Conservation (phyloP, 805 yeast species). For the Candida krabiensis region DNA sequence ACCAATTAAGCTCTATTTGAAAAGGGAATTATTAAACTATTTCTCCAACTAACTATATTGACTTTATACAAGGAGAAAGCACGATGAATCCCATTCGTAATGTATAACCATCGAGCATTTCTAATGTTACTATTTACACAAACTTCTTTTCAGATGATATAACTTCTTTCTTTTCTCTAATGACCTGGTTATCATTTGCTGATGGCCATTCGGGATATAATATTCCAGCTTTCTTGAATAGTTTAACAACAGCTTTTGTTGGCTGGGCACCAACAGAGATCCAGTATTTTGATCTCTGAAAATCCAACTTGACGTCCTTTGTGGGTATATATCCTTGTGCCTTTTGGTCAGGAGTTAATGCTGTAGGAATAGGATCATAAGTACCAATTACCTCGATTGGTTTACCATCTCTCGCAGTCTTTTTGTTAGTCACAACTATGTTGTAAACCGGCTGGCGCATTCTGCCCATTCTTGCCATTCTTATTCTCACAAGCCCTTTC, state of each 20-base stretch:
- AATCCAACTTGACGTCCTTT: slow-evolving; percentile 82
- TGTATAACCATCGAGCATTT: too few relatives aligned
- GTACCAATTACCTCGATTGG: slow-evolving; percentile 97
- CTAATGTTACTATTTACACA: slow-evolving; percentile 13
- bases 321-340: slow-evolving; percentile 56
- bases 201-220: slow-evolving; percentile 60
- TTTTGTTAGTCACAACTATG: slow-evolving; percentile 80
- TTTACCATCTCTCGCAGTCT: slow-evolving; percentile 76
- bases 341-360: slow-evolving; percentile 61
- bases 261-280: slow-evolving; percentile 97
- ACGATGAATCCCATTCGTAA: slow-evolving; percentile 1
- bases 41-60: slow-evolving; percentile 2
- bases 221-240: slow-evolving; percentile 78
- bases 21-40: too few relatives aligned
- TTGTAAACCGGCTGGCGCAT: slow-evolving; percentile 85
- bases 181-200: slow-evolving; percentile 34
- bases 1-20: too few relatives aligned
- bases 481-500: slow-evolving; percentile 79
- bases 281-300: slow-evolving; percentile 92
- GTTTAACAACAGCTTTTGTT: slow-evolving; percentile 71
- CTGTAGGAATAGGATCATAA: slow-evolving; percentile 79
- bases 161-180: slow-evolving; percentile 21
- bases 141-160: slow-evolving; percentile 25
- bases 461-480: slow-evolving; percentile 93
- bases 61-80: slow-evolving; percentile 3